Evolutionary conservation across 495 filamentous ascomycete genomes (phyloP), one percentile per base, ranked within the genome.

Genomic region (Penicillium herquei): DNA sequence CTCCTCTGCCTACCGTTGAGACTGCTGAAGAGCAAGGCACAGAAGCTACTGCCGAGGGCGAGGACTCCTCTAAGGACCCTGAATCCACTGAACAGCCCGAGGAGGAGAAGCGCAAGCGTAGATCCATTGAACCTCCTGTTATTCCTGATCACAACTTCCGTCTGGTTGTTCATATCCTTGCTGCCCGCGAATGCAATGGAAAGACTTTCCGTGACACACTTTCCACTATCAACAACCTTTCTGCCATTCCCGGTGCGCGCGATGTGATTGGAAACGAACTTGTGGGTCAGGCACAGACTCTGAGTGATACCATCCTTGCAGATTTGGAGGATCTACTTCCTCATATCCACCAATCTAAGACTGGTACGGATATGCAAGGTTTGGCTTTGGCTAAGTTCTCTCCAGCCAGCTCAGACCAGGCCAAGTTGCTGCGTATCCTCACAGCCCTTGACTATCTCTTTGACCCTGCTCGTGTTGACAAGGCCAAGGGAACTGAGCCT

Each of bases 151-250:
- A 89, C 59, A 96, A 96, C 70, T 80, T 99, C 58, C 89, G 87
- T 64, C 78, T 98, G 39, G 91, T 99, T 9, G 90, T 97, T 63
- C 94, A 95, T 62, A 96, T 99, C 56, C 86, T 99, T 57, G 89
- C 93, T 11, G 92, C 94, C 49, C 88, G 91, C 31, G 94, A 99
- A 68, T 99, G 94, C 73, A 94, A 88, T 62, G 91, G 89, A 46
- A 96, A 96, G 76, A 97, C 92, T 2, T 98, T 98, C 81, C 87
- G 90, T 62, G 93, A 98, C 64, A 97, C 95, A 0, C 81, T 98
- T 43, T 92, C 95, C 14, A 93, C 94, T 8, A 98, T 99, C 78
- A 96, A 96, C 74, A 96, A 98, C 64, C 84, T 99, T 33, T 96
- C 94, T 35, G 85, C 87, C 43, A 91, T 99, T 55, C 91, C 92